These are phyloP conservation scores for Talaromyces verruculosus DNA, from an alignment of 2,329 filamentous ascomycete genomes.

Conservation along the genomic window DNA sequence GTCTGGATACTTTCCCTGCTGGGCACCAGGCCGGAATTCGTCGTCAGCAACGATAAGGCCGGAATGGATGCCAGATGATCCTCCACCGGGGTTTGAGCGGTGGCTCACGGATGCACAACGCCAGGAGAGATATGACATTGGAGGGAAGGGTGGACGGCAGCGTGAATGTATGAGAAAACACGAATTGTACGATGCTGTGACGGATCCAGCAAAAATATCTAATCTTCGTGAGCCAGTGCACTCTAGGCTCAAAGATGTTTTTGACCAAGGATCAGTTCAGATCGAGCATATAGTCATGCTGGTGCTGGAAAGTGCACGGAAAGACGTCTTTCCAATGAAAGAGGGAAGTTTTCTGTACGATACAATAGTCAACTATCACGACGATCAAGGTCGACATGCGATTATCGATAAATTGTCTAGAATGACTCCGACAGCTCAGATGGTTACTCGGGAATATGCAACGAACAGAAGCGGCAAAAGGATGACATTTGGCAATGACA, in stretches of 20 bases:
- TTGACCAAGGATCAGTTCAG: slow-evolving; percentile 32
- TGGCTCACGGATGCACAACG: slow-evolving; percentile 28
- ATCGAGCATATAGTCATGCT: slow-evolving; percentile 43
- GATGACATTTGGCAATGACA: slow-evolving; percentile 25
- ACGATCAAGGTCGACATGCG: slow-evolving; percentile 25
- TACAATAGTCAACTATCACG: slow-evolving; percentile 33
- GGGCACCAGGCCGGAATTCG: slow-evolving; percentile 20
- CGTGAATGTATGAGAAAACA: slow-evolving; percentile 9
- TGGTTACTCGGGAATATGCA: slow-evolving; percentile 40
- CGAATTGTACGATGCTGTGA: slow-evolving; percentile 33
- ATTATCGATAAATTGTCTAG: slow-evolving; percentile 32
- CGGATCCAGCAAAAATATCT: slow-evolving; percentile 41
- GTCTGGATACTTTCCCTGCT: slow-evolving; percentile 5
- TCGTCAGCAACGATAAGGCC: slow-evolving; percentile 28
- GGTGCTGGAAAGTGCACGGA: slow-evolving; percentile 43
- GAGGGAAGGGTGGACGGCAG: neutral
- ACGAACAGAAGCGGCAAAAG: slow-evolving; percentile 32
- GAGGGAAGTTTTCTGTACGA: slow-evolving; percentile 38
- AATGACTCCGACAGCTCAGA: slow-evolving; percentile 35
- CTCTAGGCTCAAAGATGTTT: slow-evolving; percentile 30
- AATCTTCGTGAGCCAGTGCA: slow-evolving; percentile 38
- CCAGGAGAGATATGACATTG: slow-evolving; percentile 8
- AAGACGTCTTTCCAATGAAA: slow-evolving; percentile 43
- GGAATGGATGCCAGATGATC: slow-evolving; percentile 34
- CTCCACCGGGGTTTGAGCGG: slow-evolving; percentile 33